Evolutionary conservation across 352 stramenopile genomes (phyloP).

Genomic region (Albugo laibachii): DNA sequence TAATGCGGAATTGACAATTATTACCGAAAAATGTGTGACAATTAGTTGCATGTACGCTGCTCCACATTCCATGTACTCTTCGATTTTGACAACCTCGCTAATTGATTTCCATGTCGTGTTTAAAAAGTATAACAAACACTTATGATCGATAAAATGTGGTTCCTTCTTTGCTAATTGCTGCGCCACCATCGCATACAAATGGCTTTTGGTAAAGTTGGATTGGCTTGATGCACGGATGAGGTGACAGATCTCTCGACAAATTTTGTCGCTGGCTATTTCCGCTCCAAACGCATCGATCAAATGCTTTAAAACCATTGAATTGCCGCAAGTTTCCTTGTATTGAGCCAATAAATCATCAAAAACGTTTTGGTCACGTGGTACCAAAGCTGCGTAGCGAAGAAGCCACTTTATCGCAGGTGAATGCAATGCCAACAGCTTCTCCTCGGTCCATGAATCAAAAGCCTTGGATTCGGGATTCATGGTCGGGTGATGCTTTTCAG

Average conservation of each 20-base stretch:
- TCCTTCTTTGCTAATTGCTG: constrained; percentile 21
- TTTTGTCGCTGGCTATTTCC: constrained; percentile 29
- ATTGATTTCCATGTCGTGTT: constrained; percentile 74
- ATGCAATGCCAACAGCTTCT: constrained; percentile 57
- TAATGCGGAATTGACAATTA: neutral
- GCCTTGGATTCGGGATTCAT: neutral
- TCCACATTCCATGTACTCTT: constrained; percentile 63
- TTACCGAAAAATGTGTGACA: constrained; percentile 57
- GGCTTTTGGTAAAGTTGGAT: constrained; percentile 34
- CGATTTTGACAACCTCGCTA: constrained; percentile 44
- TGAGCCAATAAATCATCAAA: constrained; percentile 56
- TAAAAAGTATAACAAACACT: constrained; percentile 52
- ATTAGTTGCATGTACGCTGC: constrained; percentile 75
- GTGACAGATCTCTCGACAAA: constrained; percentile 26
- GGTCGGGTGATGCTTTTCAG: constrained; percentile 8
- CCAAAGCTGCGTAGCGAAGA: constrained; percentile 37
- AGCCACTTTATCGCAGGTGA: constrained; percentile 79
- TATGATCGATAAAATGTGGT: constrained; percentile 2
- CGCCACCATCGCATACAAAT: constrained; percentile 51
- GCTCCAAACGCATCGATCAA: constrained; percentile 57
- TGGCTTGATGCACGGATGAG: constrained; percentile 38
- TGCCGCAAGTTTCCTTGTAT: constrained; percentile 66
- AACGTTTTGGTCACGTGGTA: constrained; percentile 16
- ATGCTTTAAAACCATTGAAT: constrained; percentile 80
- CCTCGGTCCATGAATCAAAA: constrained; percentile 12